phyloP scores from a whole-genome alignment of 2,329 filamentous ascomycete species.

The Trichoderma sp. region DNA sequence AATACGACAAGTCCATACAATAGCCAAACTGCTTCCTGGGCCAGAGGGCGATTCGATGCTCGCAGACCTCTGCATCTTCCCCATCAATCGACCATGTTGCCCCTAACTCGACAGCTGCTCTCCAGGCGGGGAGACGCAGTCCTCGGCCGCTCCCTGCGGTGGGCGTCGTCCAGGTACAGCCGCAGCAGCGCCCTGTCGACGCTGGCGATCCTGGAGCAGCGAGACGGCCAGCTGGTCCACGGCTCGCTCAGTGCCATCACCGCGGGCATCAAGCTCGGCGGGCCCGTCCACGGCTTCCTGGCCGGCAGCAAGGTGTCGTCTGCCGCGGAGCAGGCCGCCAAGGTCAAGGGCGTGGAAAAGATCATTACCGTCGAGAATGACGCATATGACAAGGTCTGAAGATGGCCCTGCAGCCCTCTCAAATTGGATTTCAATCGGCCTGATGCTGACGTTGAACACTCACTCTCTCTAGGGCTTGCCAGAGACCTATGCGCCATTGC shows the following conservation, averaged over 20 bases:
- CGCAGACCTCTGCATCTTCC: constrained; percentile 11
- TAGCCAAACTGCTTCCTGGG: constrained; percentile 9
- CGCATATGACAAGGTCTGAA: constrained; percentile 82
- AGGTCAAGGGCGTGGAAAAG: constrained; percentile 89
- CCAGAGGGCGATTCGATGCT: constrained; percentile 16
- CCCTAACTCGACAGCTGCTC: constrained; percentile 16
- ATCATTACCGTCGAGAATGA: constrained; percentile 84
- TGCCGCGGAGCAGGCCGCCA: constrained; percentile 81
- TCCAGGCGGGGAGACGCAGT: constrained; percentile 20
- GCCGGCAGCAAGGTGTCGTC: constrained; percentile 77
- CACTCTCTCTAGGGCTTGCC: constrained; percentile 67
- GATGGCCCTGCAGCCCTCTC: background rate
- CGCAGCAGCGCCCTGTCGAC: constrained; percentile 21
- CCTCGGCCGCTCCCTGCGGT: constrained; percentile 14
- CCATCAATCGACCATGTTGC: constrained; percentile 17
- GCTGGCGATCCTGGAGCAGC: constrained; percentile 88
- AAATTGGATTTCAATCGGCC: background rate
- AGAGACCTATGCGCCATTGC: constrained; percentile 89
- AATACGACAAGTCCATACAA: background rate
- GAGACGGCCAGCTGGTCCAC: constrained; percentile 80
- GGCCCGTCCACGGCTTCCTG: constrained; percentile 73
- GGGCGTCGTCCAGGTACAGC: constrained; percentile 16
- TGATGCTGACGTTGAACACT: constrained; percentile 2
- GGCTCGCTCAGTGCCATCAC: constrained; percentile 83
- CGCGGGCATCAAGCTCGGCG: constrained; percentile 84